Conservation (phyloP, 1,139 yeast species). For the Martiniozyma asiatica region DNA sequence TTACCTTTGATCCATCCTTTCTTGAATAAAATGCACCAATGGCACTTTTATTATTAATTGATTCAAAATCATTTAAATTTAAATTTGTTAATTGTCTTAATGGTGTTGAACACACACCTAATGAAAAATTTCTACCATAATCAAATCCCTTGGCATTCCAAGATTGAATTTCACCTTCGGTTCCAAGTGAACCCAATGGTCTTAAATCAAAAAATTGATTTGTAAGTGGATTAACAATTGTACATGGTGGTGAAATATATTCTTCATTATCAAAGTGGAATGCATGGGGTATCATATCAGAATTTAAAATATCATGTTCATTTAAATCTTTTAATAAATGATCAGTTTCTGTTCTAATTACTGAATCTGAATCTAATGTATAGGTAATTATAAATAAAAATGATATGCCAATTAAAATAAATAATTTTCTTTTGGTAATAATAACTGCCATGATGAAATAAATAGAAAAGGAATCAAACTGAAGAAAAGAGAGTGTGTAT, state of each 20-base stretch:
- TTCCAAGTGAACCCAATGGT: conserved; percentile 33
- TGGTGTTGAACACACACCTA: conserved; percentile 69
- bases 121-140: conserved; percentile 60
- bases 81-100: conserved; percentile 21
- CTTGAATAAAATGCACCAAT: conserved; percentile 59
- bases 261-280: too few relatives aligned
- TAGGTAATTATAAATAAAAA: too few relatives aligned
- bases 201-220: conserved; percentile 46
- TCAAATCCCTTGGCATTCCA: conserved; percentile 69
- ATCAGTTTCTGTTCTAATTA: too few relatives aligned
- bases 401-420: too few relatives aligned
- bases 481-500: too few relatives aligned
- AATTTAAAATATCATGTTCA: too few relatives aligned
- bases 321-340: too few relatives aligned
- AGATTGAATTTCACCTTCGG: conserved; percentile 34
- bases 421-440: too few relatives aligned
- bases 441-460: too few relatives aligned
- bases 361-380: too few relatives aligned
- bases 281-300: too few relatives aligned
- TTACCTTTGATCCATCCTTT: conserved; percentile 25
- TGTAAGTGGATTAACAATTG: conserved; percentile 39
- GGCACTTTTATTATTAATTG: conserved; percentile 33
- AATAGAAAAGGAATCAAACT: too few relatives aligned
- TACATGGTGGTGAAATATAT: conserved; percentile 33
- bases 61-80: conserved; percentile 26